phyloP scores from a whole-genome alignment of 2,329 filamentous ascomycete genomes.

The Scytalidium lignicola region DNA sequence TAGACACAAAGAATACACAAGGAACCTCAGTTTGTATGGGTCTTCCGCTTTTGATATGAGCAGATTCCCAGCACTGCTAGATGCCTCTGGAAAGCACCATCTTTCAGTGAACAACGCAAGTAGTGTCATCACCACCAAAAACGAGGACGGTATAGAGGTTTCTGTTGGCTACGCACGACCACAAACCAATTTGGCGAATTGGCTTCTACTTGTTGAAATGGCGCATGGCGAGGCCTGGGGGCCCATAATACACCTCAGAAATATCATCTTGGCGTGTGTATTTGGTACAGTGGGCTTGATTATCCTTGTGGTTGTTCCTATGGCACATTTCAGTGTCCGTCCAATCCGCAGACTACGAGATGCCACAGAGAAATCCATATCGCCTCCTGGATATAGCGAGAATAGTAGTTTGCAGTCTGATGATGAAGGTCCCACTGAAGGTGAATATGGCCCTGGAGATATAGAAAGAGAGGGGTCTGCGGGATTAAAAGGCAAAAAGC shows the following conservation, averaged over 20 bases:
- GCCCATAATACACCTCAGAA: conserved; percentile 69
- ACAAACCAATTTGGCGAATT: conserved; percentile 64
- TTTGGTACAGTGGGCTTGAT: conserved; percentile 76
- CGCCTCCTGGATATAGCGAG: conserved; percentile 26
- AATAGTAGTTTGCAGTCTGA: conserved; percentile 24
- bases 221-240: conserved; percentile 67
- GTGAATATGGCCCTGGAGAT: conserved; percentile 1
- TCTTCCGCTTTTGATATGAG: conserved; percentile 51
- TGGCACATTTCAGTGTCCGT: conserved; percentile 75
- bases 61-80: conserved; percentile 57
- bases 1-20: conserved; percentile 42
- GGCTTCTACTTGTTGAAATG: conserved; percentile 80
- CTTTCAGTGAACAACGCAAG: conserved; percentile 59
- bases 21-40: conserved; percentile 28
- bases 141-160: conserved; percentile 66
- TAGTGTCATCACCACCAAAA: conserved; percentile 60
- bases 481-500: conserved; percentile 27
- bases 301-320: conserved; percentile 66
- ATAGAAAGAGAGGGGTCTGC: conserved; percentile 1
- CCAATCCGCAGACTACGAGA: conserved; percentile 46
- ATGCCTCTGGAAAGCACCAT: conserved; percentile 51
- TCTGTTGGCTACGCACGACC: conserved; percentile 77
- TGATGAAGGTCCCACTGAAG: conserved; percentile 14
- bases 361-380: conserved; percentile 25
- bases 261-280: conserved; percentile 77